Base-by-base conservation (phyloP, 2,329 filamentous ascomycete genomes). In the Cercospora citrullina region DNA sequence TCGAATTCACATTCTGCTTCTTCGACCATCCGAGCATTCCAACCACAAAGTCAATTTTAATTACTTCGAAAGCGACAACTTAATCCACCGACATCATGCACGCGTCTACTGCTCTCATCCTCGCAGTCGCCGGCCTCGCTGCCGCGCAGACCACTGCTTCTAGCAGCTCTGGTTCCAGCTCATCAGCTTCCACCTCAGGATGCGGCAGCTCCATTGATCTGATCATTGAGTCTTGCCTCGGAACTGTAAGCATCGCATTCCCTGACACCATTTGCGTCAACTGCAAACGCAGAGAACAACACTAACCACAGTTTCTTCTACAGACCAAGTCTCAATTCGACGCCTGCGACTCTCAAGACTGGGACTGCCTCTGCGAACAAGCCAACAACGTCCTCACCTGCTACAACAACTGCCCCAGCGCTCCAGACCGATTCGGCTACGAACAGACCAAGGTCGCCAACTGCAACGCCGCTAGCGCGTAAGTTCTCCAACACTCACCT, bases 351-450 rank as follows among this genome's bases (percentile, higher is more conserved):
- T 64, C 73, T 48, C 84, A 83, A 70, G 84, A 87, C 78, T 87
- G 81, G 79, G 78, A 80, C 73, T 90, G 88, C 79, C 80, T 88
- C 31, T 90, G 87, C 79, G 79, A 82, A 60, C 82, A 85, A 72
- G 86, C 84, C 77, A 83, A 76, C 42, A 73, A 73, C 59, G 71
- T 78, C 61, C 59, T 75, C 9, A 73, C 71, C 12, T 90, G 88
- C 84, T 89, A 88, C 81, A 85, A 86, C 81, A 87, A 88, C 81
- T 90, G 88, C 80, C 87, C 87, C 63, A 71, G 82, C 84, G 71
- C 74, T 73, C 69, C 80, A 16, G 78, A 76, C 60, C 73, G 75
- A 45, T 74, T 75, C 65, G 74, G 75, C 33, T 78, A 76, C 33
- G 65, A 80, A 72, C 74, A 79, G 72, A 68, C 77, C 68, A 68